Evolutionary conservation across 148 eudicot genomes (phyloP), one percentile per base, ranked within the genome.

Genomic region (Gaultheria prostrata): DNA sequence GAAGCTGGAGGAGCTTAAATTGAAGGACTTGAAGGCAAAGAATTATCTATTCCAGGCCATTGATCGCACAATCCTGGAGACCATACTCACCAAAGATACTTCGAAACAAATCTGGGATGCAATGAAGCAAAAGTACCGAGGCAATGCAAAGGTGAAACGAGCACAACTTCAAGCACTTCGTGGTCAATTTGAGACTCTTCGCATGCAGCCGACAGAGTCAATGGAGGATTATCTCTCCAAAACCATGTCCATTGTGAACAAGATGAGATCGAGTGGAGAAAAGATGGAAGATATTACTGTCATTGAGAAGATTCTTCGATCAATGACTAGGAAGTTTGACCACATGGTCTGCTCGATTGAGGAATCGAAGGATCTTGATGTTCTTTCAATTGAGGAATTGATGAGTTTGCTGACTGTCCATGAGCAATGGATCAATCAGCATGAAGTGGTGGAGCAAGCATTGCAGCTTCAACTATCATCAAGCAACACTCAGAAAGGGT

Each of bases 291-390:
- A 73, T 1, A 18, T 71, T 9, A 32, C 76, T 2, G n/a, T 71
- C 46, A 71, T 71, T 33, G 46, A 71, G n/a, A 73, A 73, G 50
- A 15, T 73, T 73, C 77, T 39, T 73, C 50, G 77, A 43, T 73
- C 77, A 73, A 73, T 73, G 77, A 73, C 11, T 3, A 14, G n/a
- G 50, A 73, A 73, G 77, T 73, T 73, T 1, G 77, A 73, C 3
- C 49, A 73, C n/a, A n/a, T n/a, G 77, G 71, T 65, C 71, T 65
- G 71, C 32, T 65, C 71, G 28, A 65, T 65, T 65, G 32, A 65
- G n/a, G 71, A 73, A 43, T 73, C 77, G 49, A 73, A 73, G 24
- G 49, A 72, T 72, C 76, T 72, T 15, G 48, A 72, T 72, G 76
- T 43, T 2, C 77, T 73, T 73, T 73, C 77, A 12, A 73, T 73